These are phyloP conservation scores for Silene noctiflora DNA, from an alignment of 179 eudicot species.

Conservation along the genomic window DNA sequence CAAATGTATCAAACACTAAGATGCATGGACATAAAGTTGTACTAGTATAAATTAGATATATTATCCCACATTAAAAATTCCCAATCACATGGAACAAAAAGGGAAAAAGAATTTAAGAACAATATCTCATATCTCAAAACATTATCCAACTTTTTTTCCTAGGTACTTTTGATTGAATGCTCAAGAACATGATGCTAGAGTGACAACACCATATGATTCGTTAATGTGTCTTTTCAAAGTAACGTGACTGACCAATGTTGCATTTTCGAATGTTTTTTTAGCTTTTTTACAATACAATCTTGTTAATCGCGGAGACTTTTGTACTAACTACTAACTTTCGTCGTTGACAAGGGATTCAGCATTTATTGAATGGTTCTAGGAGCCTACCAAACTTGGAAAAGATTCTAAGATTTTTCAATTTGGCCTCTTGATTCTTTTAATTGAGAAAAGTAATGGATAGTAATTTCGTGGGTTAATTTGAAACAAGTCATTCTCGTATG, in stretches of 20 bases:
- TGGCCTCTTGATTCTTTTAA: not conserved
- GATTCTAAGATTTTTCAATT: not conserved
- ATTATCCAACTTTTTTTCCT: slow-evolving; percentile 18
- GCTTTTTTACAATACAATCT: not conserved
- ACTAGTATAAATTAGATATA: not conserved
- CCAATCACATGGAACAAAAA: slow-evolving; percentile 10
- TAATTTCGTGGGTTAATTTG: not conserved
- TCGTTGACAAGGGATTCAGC: not conserved
- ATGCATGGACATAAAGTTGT: not conserved
- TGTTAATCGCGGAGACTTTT: not conserved
- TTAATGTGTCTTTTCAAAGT: not conserved
- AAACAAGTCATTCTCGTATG: too few species aligned
- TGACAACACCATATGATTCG: slow-evolving; percentile 20
- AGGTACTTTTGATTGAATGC: slow-evolving; percentile 15
- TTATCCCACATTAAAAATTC: not conserved
- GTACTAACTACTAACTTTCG: not conserved
- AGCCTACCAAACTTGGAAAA: not conserved
- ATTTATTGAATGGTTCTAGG: not conserved
- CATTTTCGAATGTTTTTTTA: not conserved
- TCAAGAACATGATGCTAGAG: slow-evolving; percentile 10
- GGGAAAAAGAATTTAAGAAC: not conserved
- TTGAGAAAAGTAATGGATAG: not conserved
- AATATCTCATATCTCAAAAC: slow-evolving; percentile 9
- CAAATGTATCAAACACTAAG: slow-evolving; percentile 7
- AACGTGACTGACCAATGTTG: not conserved